These are phyloP conservation scores for Tylopilus plumbeoviolaceoides DNA, from an alignment of 768 basidiomycete species.

Conservation along the genomic window DNA sequence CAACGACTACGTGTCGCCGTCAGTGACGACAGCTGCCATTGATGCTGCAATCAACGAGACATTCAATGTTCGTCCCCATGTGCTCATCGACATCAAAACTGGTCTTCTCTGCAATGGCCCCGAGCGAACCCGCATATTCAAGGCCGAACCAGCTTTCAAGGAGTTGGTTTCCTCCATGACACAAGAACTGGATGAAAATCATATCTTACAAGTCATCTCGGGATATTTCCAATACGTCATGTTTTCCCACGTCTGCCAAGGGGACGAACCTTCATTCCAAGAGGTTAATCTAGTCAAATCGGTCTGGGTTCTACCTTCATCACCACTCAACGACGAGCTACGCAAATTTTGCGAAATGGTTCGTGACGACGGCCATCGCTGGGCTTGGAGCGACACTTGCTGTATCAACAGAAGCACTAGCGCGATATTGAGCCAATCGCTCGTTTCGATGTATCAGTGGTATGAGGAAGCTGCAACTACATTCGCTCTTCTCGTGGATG, in stretches of 20 bases:
- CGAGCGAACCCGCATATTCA: neutral
- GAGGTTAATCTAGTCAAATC: neutral
- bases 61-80: neutral
- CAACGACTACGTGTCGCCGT: conserved; percentile 1
- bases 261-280: neutral
- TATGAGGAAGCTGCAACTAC: neutral
- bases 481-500: neutral
- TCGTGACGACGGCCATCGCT: neutral
- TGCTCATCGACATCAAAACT: neutral
- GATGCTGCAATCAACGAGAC: neutral
- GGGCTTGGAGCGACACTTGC: neutral
- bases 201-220: neutral
- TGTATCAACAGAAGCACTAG: neutral
- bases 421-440: neutral
- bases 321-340: neutral
- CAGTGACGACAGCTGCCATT: neutral
- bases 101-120: neutral
- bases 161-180: neutral
- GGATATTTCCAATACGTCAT: conserved; percentile 14
- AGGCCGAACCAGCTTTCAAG: neutral
- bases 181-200: neutral
- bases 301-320: neutral
- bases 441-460: neutral
- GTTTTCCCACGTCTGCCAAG: conserved; percentile 15
- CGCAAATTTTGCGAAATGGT: neutral